Conservation (phyloP, 306 rosid species). For the Quercus alba region DNA sequence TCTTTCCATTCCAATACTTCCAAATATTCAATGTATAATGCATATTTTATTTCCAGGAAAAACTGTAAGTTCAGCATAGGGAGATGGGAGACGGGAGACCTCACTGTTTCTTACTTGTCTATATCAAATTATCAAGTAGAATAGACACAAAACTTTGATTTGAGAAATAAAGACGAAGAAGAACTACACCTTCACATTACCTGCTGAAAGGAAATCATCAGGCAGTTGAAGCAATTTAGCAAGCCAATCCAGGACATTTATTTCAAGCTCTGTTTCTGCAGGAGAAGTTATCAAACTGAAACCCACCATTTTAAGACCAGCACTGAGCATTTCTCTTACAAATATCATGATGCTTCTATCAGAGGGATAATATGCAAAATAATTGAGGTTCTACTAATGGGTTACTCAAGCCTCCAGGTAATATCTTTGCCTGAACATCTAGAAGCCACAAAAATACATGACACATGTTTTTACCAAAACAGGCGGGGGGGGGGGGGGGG, state of each 20-base stretch:
- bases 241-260: slow-evolving; percentile 86
- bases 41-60: not conserved
- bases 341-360: slow-evolving; percentile 91
- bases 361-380: slow-evolving; percentile 83
- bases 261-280: slow-evolving; percentile 95
- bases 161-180: not conserved
- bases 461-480: slow-evolving; percentile 17
- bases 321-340: slow-evolving; percentile 96
- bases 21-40: not conserved
- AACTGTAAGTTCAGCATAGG: not conserved
- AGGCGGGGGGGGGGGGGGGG: too few species aligned
- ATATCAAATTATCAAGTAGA: not conserved
- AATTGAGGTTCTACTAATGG: slow-evolving; percentile 97
- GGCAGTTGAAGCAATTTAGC: slow-evolving; percentile 71
- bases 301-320: slow-evolving; percentile 83
- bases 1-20: not conserved
- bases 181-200: slow-evolving; percentile 27
- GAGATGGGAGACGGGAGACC: not conserved
- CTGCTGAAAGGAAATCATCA: slow-evolving; percentile 60
- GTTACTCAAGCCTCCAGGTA: slow-evolving; percentile 73
- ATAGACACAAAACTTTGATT: not conserved
- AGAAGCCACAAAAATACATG: slow-evolving; percentile 29
- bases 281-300: slow-evolving; percentile 97
- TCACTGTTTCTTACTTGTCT: not conserved
- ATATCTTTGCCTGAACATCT: slow-evolving; percentile 81